Percentiles rank a stretch among this genome's conserved stretches.
phyloP scores from a whole-genome alignment of 176 grass and related monocot species.

The Aechmea fasciata region DNA sequence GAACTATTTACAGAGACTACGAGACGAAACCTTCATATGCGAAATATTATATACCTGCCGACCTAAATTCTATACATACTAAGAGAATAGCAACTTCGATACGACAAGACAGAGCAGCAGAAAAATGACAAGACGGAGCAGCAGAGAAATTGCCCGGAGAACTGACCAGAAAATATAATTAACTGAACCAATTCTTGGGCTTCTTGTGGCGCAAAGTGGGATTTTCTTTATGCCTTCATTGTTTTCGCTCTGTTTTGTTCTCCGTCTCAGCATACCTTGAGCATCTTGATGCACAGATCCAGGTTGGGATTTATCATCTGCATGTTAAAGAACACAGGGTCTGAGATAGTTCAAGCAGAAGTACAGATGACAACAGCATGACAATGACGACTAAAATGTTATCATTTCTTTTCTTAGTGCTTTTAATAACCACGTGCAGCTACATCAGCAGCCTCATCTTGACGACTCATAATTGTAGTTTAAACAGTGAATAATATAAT shows the following conservation, averaged over 20 bases:
- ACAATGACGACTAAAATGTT: too few relatives aligned
- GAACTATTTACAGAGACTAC: too few relatives aligned
- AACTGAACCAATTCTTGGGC: conserved; percentile 11
- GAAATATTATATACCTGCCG: too few relatives aligned
- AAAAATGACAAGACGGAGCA: conserved; percentile 33
- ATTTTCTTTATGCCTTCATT: conserved; percentile 24
- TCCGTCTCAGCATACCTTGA: conserved; percentile 31
- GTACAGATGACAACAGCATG: too few relatives aligned
- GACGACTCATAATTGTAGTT: too few relatives aligned
- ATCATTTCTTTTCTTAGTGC: too few relatives aligned
- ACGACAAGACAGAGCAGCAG: conserved; percentile 26
- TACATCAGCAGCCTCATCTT: too few relatives aligned
- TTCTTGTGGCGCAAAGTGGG: conserved; percentile 4
- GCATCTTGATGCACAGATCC: conserved; percentile 21
- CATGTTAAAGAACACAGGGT: not conserved
- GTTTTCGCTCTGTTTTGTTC: conserved; percentile 22
- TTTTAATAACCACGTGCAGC: too few relatives aligned
- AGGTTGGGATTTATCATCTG: conserved; percentile 3
- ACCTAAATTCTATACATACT: too few relatives aligned
- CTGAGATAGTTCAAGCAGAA: too few relatives aligned
- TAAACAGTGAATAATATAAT: conserved; percentile 5
- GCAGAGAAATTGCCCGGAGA: conserved; percentile 34
- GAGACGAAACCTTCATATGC: too few relatives aligned
- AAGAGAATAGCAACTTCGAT: conserved; percentile 13
- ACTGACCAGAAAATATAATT: conserved; percentile 30